phyloP scores from a whole-genome alignment of 495 filamentous ascomycete genomes.

The Letharia columbiana region DNA sequence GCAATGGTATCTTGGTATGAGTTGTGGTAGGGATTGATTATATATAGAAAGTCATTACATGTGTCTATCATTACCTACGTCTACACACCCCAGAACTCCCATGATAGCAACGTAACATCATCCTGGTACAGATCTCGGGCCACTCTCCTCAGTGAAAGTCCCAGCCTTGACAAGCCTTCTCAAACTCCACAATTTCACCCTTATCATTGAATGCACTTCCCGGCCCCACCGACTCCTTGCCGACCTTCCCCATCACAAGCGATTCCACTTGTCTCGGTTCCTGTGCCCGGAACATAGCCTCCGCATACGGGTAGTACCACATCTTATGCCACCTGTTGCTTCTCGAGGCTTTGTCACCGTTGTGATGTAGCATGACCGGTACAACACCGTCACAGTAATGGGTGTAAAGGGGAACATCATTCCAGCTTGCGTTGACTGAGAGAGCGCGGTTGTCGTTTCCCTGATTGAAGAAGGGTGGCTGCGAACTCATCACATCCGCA shows the following conservation, averaged over 20 bases:
- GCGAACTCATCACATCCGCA: not conserved
- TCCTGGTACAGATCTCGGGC: not conserved
- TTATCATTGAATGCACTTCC: not conserved
- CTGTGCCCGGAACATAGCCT: slow-evolving; percentile 3
- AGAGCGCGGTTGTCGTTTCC: not conserved
- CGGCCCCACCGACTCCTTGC: not conserved
- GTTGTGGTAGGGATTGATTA: too few species aligned
- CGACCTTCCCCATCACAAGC: not conserved
- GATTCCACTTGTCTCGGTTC: not conserved
- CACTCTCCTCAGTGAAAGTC: not conserved
- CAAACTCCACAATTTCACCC: not conserved
- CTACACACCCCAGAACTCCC: not conserved
- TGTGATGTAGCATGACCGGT: slow-evolving; percentile 14
- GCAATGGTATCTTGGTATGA: too few species aligned
- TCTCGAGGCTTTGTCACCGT: slow-evolving; percentile 11
- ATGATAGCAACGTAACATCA: not conserved
- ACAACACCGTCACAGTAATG: slow-evolving; percentile 10
- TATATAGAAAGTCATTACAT: too few species aligned
- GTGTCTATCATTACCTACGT: not conserved
- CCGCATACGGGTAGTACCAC: slow-evolving; percentile 13
- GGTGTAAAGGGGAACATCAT: slow-evolving; percentile 10
- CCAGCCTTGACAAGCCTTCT: not conserved
- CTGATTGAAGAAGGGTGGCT: not conserved
- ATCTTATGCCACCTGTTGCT: slow-evolving; percentile 5
- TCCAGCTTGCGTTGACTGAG: not conserved